A percentile compares a stretch with the other conserved stretches of the same genome.
Conservation (phyloP, 2,329 filamentous ascomycete genomes). For the Fusarium armeniacum region DNA sequence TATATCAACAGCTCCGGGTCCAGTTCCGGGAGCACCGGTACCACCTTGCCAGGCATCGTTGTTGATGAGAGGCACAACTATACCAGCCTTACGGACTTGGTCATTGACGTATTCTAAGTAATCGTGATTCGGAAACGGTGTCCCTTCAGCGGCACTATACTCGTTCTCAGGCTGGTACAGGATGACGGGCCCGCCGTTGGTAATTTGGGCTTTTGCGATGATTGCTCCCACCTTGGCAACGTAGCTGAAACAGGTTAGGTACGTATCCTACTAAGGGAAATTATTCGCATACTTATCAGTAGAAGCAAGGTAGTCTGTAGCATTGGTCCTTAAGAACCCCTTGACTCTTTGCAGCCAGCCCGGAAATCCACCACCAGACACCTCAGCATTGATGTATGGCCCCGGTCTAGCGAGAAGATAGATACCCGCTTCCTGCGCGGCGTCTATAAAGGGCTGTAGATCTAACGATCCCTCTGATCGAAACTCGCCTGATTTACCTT, state of each 20-base stretch:
- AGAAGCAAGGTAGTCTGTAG: conserved; percentile 72
- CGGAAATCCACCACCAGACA: conserved; percentile 81
- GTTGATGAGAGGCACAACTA: conserved; percentile 80
- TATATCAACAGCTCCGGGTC: conserved; percentile 68
- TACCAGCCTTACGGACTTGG: conserved; percentile 75
- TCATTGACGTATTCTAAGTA: conserved; percentile 81
- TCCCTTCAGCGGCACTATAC: conserved; percentile 69
- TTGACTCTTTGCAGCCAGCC: conserved; percentile 82
- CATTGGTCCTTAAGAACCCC: conserved; percentile 73
- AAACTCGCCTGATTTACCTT: conserved; percentile 79
- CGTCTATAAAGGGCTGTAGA: conserved; percentile 81
- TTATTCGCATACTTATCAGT: conserved; percentile 70
- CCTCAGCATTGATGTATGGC: conserved; percentile 85
- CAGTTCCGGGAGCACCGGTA: conserved; percentile 74
- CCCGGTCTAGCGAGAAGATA: conserved; percentile 81
- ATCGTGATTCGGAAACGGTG: conserved; percentile 72
- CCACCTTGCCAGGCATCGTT: conserved; percentile 77
- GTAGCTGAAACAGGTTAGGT: conserved; percentile 52
- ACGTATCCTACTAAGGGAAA: fast-evolving
- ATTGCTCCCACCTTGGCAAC: conserved; percentile 71
- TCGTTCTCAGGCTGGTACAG: conserved; percentile 87
- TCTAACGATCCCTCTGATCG: conserved; percentile 79
- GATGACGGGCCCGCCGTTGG: conserved; percentile 84
- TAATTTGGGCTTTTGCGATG: conserved; percentile 83
- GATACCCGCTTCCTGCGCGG: conserved; percentile 78